Conservation (phyloP, 2,329 filamentous ascomycete genomes). For the Mariannaea elegans region DNA sequence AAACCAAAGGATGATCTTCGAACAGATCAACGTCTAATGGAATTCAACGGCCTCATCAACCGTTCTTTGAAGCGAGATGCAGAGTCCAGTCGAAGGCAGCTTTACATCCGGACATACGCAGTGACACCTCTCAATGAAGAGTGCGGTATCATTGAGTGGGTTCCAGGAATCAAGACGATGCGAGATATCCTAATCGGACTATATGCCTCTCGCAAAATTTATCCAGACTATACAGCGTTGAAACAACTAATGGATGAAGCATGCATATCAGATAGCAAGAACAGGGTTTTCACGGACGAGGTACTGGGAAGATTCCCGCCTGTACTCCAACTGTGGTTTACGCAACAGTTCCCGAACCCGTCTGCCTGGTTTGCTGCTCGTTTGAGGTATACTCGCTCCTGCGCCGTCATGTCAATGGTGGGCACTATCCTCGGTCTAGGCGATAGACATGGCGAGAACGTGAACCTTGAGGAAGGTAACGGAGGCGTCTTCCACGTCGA, state of each 20-base stretch:
- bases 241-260: slow-evolving; percentile 71
- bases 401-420: slow-evolving; percentile 99
- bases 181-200: slow-evolving; percentile 86
- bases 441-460: slow-evolving; percentile 96
- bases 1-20: slow-evolving; percentile 98
- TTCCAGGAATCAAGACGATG: slow-evolving; percentile 92
- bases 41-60: slow-evolving; percentile 99
- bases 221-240: slow-evolving; percentile 75
- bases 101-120: slow-evolving; percentile 97
- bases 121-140: slow-evolving; percentile 98
- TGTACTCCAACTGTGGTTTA: slow-evolving; percentile 92
- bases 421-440: slow-evolving; percentile 93
- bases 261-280: slow-evolving; percentile 64
- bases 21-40: slow-evolving; percentile 98
- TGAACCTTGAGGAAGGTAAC: slow-evolving; percentile 91
- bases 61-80: slow-evolving; percentile 90
- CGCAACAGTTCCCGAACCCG: slow-evolving; percentile 92
- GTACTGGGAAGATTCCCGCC: slow-evolving; percentile 76
- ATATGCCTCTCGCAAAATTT: slow-evolving; percentile 78
- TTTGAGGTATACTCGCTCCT: slow-evolving; percentile 89
- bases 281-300: slow-evolving; percentile 74
- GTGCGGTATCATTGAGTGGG: slow-evolving; percentile 98
- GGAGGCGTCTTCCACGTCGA: slow-evolving; percentile 97
- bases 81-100: slow-evolving; percentile 86
- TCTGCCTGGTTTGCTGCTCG: slow-evolving; percentile 91